A percentile compares a stretch with the other conserved stretches of the same genome.
Evolutionary conservation across 2,329 filamentous ascomycete genomes (phyloP).

Genomic region (Camptophora hylomeconis): DNA sequence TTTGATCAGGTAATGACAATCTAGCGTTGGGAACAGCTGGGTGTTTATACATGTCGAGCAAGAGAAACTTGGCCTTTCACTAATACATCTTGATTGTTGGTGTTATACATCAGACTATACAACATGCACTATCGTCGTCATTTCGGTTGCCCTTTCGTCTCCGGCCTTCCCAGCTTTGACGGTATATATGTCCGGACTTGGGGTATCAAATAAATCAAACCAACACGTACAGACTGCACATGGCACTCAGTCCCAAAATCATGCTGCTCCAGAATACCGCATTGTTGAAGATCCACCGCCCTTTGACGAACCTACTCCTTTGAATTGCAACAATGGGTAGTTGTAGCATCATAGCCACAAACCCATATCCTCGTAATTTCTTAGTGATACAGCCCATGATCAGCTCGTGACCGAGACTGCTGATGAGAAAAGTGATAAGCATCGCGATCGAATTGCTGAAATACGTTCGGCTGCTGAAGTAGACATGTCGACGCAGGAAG

Average conservation of each 20-base stretch:
- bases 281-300: slow-evolving; percentile 69
- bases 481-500: slow-evolving; percentile 89
- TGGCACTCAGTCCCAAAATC: slow-evolving; percentile 70
- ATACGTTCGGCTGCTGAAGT: slow-evolving; percentile 64
- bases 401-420: slow-evolving; percentile 79
- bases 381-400: slow-evolving; percentile 98
- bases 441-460: slow-evolving; percentile 70
- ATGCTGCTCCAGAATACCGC: slow-evolving; percentile 85
- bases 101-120: no score
- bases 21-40: no score
- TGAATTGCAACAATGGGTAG: slow-evolving; percentile 90
- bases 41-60: no score
- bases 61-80: no score
- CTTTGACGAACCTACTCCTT: slow-evolving; percentile 61
- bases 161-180: no score
- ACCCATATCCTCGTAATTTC: slow-evolving; percentile 89
- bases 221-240: slow-evolving; percentile 49
- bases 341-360: slow-evolving; percentile 91
- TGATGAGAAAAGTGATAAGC: slow-evolving; percentile 81
- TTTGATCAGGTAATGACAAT: no score
- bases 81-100: no score
- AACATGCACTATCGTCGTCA: no score
- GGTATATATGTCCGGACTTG: no score
- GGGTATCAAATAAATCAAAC: slow-evolving; percentile 27
- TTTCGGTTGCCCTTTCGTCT: no score